A percentile compares a stretch with the other conserved stretches of the same genome.
Conservation (phyloP, 2,329 filamentous ascomycete genomes). For the Davidsoniella neocaledoniae region DNA sequence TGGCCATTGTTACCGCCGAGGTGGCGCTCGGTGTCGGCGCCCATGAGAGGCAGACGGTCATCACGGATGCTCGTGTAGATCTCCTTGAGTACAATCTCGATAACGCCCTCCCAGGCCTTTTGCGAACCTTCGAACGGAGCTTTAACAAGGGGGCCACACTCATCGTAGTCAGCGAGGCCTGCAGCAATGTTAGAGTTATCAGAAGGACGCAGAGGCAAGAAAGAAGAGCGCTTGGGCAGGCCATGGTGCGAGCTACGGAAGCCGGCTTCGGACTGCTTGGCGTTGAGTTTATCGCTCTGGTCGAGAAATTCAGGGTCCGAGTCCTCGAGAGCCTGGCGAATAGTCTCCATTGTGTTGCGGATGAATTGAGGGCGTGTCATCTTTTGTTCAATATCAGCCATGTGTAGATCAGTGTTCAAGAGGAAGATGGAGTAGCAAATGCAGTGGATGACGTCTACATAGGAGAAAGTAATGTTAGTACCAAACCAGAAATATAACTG, state of each 20-base stretch:
- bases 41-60: conserved; percentile 72
- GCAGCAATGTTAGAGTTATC: conserved; percentile 16
- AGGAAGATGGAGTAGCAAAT: conserved; percentile 93
- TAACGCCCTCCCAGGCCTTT: conserved; percentile 71
- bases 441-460: conserved; percentile 77
- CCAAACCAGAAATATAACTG: not conserved
- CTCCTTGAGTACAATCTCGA: conserved; percentile 80
- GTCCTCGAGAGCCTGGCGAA: conserved; percentile 59
- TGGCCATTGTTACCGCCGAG: conserved; percentile 14
- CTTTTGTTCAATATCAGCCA: conserved; percentile 88
- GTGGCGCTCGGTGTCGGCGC: conserved; percentile 37
- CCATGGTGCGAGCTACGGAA: conserved; percentile 14
- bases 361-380: conserved; percentile 93
- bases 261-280: conserved; percentile 14
- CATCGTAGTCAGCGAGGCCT: conserved; percentile 22
- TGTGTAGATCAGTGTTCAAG: conserved; percentile 86
- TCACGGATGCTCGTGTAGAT: conserved; percentile 84
- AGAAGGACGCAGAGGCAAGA: conserved; percentile 31
- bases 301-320: conserved; percentile 52
- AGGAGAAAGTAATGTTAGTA: conserved; percentile 18
- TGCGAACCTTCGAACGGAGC: conserved; percentile 56
- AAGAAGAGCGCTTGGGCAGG: conserved; percentile 29
- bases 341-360: conserved; percentile 88
- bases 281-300: conserved; percentile 11
- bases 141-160: conserved; percentile 63